Percentiles rank a stretch among this genome's conserved stretches.
phyloP scores from a whole-genome alignment of 176 grass and related monocot genomes.

The Cymbopogon citratus region DNA sequence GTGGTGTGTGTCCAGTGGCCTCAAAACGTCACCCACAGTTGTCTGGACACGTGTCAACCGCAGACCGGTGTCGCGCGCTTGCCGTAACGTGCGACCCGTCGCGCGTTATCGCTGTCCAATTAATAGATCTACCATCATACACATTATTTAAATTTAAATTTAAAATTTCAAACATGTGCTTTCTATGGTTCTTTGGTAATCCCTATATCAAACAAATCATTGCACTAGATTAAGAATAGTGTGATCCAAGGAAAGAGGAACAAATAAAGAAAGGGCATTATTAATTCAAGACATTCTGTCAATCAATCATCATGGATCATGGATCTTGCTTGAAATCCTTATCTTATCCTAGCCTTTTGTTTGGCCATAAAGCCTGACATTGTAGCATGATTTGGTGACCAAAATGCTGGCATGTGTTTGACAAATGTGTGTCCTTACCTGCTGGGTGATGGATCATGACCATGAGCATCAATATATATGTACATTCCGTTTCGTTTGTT shows the following conservation, averaged over 20 bases:
- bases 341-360: conserved; percentile 12
- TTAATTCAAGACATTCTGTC: conserved; percentile 6
- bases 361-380: conserved; percentile 9
- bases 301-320: conserved; percentile 34
- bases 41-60: too few species aligned
- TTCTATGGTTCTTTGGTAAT: not conserved
- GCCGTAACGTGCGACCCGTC: too few species aligned
- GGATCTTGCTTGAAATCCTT: not conserved
- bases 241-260: conserved; percentile 28
- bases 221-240: not conserved
- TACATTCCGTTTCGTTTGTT: not conserved
- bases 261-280: not conserved
- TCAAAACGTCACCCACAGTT: too few species aligned
- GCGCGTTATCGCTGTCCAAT: too few species aligned
- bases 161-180: not conserved
- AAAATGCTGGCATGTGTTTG: not conserved
- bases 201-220: conserved; percentile 26
- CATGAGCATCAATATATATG: not conserved
- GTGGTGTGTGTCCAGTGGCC: too few species aligned
- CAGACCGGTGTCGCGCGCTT: too few species aligned
- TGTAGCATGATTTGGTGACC: conserved; percentile 24
- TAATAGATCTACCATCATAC: too few species aligned
- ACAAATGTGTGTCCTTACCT: conserved; percentile 9
- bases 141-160: not conserved
- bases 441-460: not conserved